Evolutionary conservation across 1,284 basidiomycete species (phyloP).

Genomic region (Wallemia hederae): DNA sequence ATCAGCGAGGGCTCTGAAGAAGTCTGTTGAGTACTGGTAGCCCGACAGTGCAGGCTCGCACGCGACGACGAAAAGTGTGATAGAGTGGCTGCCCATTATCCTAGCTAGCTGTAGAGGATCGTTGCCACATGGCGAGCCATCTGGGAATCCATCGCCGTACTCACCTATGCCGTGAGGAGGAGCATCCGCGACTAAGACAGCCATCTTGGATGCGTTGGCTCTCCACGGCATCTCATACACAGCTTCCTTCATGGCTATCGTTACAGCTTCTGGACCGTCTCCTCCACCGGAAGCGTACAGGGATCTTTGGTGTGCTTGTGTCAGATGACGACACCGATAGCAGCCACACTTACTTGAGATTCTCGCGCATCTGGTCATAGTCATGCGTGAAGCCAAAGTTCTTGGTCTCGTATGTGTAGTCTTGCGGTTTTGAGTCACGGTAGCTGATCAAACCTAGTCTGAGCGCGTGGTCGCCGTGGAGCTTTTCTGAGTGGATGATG

Average conservation of each 20-base stretch:
- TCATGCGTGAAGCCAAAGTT: slow-evolving; percentile 84
- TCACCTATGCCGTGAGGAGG: slow-evolving; percentile 84
- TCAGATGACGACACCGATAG: slow-evolving; percentile 58
- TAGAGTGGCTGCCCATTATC: slow-evolving; percentile 63
- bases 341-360: slow-evolving; percentile 77
- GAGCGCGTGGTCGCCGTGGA: slow-evolving; percentile 58
- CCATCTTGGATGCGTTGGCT: slow-evolving; percentile 65
- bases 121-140: slow-evolving; percentile 62
- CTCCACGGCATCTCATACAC: slow-evolving; percentile 68
- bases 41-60: slow-evolving; percentile 91
- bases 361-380: slow-evolving; percentile 55
- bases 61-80: slow-evolving; percentile 83
- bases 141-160: slow-evolving; percentile 81
- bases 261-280: slow-evolving; percentile 93
- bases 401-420: slow-evolving; percentile 36
- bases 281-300: slow-evolving; percentile 84
- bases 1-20: slow-evolving; percentile 69
- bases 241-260: slow-evolving; percentile 65
- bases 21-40: slow-evolving; percentile 76
- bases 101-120: slow-evolving; percentile 72
- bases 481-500: slow-evolving; percentile 78
- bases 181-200: slow-evolving; percentile 83
- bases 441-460: slow-evolving; percentile 27
- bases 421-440: slow-evolving; percentile 18
- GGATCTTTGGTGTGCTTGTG: slow-evolving; percentile 52